Conservation (phyloP, 106 monocot genomes). For the Dendrobium catenatum region DNA sequence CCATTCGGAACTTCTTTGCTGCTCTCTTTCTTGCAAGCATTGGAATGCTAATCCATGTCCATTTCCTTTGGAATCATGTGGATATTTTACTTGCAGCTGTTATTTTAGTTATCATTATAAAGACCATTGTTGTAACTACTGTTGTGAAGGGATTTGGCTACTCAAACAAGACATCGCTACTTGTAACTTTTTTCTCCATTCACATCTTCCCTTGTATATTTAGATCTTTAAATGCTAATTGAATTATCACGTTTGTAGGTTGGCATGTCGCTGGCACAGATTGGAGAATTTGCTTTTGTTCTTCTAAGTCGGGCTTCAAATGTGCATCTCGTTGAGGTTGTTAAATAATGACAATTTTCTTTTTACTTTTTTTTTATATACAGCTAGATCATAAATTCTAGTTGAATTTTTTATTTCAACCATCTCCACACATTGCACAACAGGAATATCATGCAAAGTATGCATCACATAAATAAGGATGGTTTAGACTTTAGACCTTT, state of each 20-base stretch:
- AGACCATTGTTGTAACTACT: slow-evolving; percentile 58
- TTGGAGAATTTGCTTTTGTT: slow-evolving; percentile 98
- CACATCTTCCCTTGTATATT: neutral
- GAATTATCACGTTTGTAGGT: slow-evolving; percentile 39
- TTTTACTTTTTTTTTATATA: neutral
- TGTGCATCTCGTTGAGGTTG: slow-evolving; percentile 11
- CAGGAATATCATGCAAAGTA: neutral
- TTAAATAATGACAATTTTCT: neutral
- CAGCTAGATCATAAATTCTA: neutral
- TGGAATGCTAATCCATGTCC: slow-evolving; percentile 93
- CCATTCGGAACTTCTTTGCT: slow-evolving; percentile 94
- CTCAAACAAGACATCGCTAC: slow-evolving; percentile 78
- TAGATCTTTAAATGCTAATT: slow-evolving; percentile 2
- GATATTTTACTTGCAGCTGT: slow-evolving; percentile 88
- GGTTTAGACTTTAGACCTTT: too few species aligned
- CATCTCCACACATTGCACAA: neutral
- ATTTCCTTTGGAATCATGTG: slow-evolving; percentile 98
- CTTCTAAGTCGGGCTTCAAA: slow-evolving; percentile 97
- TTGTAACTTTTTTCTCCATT: slow-evolving; percentile 36
- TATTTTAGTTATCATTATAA: slow-evolving; percentile 76
- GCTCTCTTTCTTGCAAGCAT: slow-evolving; percentile 95
- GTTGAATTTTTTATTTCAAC: neutral
- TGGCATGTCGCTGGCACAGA: slow-evolving; percentile 95
- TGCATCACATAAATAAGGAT: neutral
- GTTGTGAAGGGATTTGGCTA: slow-evolving; percentile 89